Evolutionary conservation across 495 filamentous ascomycete species (phyloP), one percentile per base, ranked within the genome.

Genomic region (Amorphotheca resinae): DNA sequence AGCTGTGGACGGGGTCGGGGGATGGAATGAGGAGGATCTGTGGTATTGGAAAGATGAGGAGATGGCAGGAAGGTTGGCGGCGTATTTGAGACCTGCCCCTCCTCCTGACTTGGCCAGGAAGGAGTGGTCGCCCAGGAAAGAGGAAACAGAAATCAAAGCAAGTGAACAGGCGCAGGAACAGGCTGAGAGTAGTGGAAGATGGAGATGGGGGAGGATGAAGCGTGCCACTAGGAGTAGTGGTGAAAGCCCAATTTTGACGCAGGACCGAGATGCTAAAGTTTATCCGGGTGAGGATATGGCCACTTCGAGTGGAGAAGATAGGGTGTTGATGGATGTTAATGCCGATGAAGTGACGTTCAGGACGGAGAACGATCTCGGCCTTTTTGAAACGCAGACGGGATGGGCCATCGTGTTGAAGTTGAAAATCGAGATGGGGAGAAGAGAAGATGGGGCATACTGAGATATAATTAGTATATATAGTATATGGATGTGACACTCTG

Each of bases 341-440:
- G 69, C 65, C 9, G 59, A 73, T 17, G 73, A 75, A 45, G 61
- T 74, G 8, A 64, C 64, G 1, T 72, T 77, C 45, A 50, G 70
- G 16, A 57, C 51, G 33, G 66, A 72, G 58, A 77, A 72, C 45
- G 62, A 64, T 3, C 58, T 74, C 44, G 73, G 73, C 0, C 47
- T 77, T 8, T 67, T 62, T 52, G 70, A 73, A 45, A 71, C 64
- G n/a, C 41, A 54, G 45, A 60, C 50, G 0, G 73, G 72, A 0
- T 73, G 61, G 52, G 68, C 61, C 9, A 56, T 74, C 52, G 62
- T 76, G 21, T 31, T 68, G 8, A 46, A 52, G 15, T 55, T 74
- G 34, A 36, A 39, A 11, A 40, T 51, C 30, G 23, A 16, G 0
- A 33, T 33, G 21, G 37, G 18, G 11, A 33, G 12, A 22, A 4